phyloP scores from a whole-genome alignment of 352 stramenopile species.

The Hyphochytrium catenoides region DNA sequence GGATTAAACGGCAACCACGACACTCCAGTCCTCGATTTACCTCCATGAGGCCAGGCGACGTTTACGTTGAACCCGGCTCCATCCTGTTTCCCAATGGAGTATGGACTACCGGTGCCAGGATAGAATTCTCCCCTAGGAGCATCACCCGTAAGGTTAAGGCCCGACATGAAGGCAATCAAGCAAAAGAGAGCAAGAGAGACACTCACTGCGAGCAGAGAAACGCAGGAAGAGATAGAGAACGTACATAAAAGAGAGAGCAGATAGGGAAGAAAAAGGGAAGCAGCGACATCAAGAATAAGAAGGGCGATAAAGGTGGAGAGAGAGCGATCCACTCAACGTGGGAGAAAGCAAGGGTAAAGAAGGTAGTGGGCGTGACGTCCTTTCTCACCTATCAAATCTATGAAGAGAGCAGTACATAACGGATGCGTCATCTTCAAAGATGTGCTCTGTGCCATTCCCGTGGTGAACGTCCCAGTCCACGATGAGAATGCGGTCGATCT shows the following conservation, averaged over 20 bases:
- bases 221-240: too few species aligned
- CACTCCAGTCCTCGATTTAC: slow-evolving; percentile 1
- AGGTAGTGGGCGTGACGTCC: too few species aligned
- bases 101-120: slow-evolving; percentile 23
- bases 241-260: too few species aligned
- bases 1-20: slow-evolving; percentile 25
- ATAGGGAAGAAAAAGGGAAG: too few species aligned
- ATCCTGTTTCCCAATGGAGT: slow-evolving; percentile 17
- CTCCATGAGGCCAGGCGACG: slow-evolving; percentile 21
- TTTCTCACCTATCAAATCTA: slow-evolving; percentile 49
- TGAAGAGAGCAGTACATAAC: slow-evolving; percentile 50
- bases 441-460: slow-evolving; percentile 83
- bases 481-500: slow-evolving; percentile 66
- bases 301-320: too few species aligned
- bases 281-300: too few species aligned
- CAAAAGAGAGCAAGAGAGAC: too few species aligned
- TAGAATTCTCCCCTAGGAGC: slow-evolving; percentile 48
- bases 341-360: too few species aligned
- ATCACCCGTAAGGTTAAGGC: too few species aligned
- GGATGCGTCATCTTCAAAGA: slow-evolving; percentile 41
- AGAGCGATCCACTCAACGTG: too few species aligned
- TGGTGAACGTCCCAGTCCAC: slow-evolving; percentile 89
- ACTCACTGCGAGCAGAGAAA: too few species aligned
- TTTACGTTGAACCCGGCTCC: slow-evolving; percentile 32
- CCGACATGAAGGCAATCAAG: too few species aligned